Evolutionary conservation across 352 stramenopile genomes (phyloP), one percentile per base, ranked within the genome.

Genomic region (Pythium phragmiticola): DNA sequence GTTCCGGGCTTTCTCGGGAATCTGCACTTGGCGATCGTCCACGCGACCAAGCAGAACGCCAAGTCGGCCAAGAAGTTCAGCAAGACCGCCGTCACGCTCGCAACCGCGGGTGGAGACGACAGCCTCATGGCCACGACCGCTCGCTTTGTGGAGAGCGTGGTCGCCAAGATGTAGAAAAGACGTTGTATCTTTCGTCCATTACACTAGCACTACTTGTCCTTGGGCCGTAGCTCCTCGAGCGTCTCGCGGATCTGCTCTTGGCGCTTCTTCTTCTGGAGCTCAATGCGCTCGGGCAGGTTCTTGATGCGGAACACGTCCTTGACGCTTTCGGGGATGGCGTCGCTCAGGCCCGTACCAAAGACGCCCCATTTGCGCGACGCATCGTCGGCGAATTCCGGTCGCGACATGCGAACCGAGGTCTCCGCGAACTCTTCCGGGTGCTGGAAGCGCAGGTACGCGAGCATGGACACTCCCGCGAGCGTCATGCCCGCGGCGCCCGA

Each of bases 391-490:
- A 88, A 43, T 64, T 95, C 87, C 2, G 85, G 84, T n/a, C 81
- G 78, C 50, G 80, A 87, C 75, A 90, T 89, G 61, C 85, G 81
- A 57, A 94, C 75, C 26, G 74, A 81, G 53, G 83, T 89, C 59
- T 95, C 83, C 4, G 78, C 87, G 63, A 95, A 95, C 68, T 94
- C 72, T 67, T 93, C 65, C 26, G 87, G 85, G 65, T 92, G 77
- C 74, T 93, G 70, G 65, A 94, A 93, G 66, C 87, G 84, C 41
- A 89, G 75, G 75, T 94, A 93, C 33, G 79, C 70, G 45, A 95
- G 74, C 50, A 95, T 69, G 19, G 78, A 90, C n/a, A 95, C 87
- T 48, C 80, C 83, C 8, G 87, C 84, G 37, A 87, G 68, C 51
- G 83, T 92, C 85, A 90, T 93, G 62, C 87, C 87, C 63, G 87